These are phyloP conservation scores for Rhodofomes roseus DNA, from an alignment of 1,284 basidiomycete genomes.

Conservation along the genomic window DNA sequence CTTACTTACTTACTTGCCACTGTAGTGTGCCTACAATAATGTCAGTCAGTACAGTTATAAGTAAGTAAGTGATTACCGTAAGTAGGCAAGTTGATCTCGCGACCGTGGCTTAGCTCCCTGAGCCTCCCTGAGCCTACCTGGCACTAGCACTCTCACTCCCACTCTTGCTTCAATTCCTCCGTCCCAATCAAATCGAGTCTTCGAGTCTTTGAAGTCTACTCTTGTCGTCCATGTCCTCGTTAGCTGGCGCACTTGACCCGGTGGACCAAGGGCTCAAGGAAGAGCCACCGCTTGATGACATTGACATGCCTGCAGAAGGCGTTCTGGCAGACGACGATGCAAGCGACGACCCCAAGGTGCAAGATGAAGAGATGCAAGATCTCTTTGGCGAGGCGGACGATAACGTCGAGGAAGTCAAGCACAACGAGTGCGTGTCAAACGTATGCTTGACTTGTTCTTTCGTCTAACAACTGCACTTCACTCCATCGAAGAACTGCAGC, in stretches of 20 bases:
- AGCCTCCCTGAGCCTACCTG: too few species aligned
- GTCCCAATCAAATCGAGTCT: too few species aligned
- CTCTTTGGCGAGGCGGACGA: conserved; percentile 70
- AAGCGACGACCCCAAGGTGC: conserved; percentile 16
- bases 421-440: conserved; percentile 25
- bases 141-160: too few species aligned
- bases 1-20: too few species aligned
- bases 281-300: background rate
- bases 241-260: background rate
- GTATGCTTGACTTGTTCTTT: background rate
- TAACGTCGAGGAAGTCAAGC: conserved; percentile 49
- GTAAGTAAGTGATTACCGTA: too few species aligned
- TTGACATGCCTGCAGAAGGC: background rate
- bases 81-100: too few species aligned
- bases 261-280: background rate
- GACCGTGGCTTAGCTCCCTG: too few species aligned
- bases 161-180: too few species aligned
- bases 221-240: background rate
- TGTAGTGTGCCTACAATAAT: too few species aligned
- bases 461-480: background rate
- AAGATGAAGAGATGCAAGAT: conserved; percentile 71
- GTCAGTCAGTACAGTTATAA: too few species aligned
- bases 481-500: conserved; percentile 8
- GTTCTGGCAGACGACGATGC: background rate
- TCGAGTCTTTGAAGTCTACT: too few species aligned